A percentile compares a stretch with the other conserved stretches of the same genome.
Evolutionary conservation across 2,329 filamentous ascomycete species (phyloP).

Genomic region (Fusarium citri): DNA sequence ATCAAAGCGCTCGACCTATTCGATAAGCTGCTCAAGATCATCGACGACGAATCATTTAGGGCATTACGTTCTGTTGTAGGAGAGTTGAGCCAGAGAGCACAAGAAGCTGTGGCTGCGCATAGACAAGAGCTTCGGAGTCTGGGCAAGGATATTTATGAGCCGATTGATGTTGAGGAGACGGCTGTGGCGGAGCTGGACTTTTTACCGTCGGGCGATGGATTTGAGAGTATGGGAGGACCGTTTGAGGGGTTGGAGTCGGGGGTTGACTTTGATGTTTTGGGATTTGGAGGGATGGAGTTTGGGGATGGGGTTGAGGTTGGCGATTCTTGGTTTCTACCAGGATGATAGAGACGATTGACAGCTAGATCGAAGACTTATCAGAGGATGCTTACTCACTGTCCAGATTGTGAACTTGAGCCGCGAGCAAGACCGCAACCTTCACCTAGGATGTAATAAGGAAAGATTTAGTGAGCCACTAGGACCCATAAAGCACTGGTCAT

Average conservation of each 20-base stretch:
- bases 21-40: slow-evolving; percentile 40
- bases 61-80: slow-evolving; percentile 25
- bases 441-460: no score
- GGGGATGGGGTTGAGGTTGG: background rate
- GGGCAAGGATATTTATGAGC: slow-evolving; percentile 14
- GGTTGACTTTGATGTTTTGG: slow-evolving; percentile 11
- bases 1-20: slow-evolving; percentile 46
- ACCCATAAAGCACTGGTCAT: no score
- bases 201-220: slow-evolving; percentile 2
- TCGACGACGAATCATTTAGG: slow-evolving; percentile 34
- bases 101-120: slow-evolving; percentile 25
- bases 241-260: slow-evolving; percentile 25
- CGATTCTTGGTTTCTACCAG: background rate
- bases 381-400: background rate
- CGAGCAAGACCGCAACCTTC: background rate
- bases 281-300: slow-evolving; percentile 15
- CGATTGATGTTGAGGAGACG: slow-evolving; percentile 3
- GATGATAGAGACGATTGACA: background rate
- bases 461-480: no score
- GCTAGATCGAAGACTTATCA: background rate
- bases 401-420: background rate
- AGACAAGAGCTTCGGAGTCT: background rate
- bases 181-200: slow-evolving; percentile 17
- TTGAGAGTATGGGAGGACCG: slow-evolving; percentile 23
- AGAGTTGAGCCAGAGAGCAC: slow-evolving; percentile 39